These are phyloP conservation scores for Skeletonema potamos DNA, from an alignment of 108 stramenopile genomes.

Conservation along the genomic window DNA sequence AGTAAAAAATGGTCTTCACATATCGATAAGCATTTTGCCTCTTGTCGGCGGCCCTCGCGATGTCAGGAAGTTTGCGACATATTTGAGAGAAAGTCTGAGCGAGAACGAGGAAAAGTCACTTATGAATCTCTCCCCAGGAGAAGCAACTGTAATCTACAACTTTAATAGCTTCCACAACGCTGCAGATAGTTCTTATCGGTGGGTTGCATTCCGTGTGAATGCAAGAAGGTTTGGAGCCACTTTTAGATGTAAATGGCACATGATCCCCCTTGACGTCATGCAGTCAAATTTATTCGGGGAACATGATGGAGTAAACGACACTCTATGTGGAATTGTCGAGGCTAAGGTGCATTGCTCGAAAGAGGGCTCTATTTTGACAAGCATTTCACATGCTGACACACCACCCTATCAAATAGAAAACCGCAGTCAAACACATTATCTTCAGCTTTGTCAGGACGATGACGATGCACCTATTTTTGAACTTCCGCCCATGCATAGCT, in stretches of 20 bases:
- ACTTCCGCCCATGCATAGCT: constrained; percentile 26
- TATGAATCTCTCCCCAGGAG: constrained; percentile 11
- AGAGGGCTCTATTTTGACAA: constrained; percentile 16
- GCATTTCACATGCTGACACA: constrained; percentile 10
- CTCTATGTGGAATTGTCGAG: constrained; percentile 15
- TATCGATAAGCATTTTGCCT: constrained; percentile 26
- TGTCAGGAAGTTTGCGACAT: constrained; percentile 10
- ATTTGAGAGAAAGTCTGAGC: constrained; percentile 2
- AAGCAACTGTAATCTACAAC: constrained; percentile 32
- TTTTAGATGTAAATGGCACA: constrained; percentile 24
- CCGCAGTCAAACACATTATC: constrained; percentile 11
- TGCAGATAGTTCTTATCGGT: constrained; percentile 1
- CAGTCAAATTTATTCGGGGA: constrained; percentile 6
- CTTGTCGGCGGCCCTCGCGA: constrained; percentile 15
- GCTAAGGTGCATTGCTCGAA: constrained; percentile 12
- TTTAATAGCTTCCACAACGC: constrained; percentile 1
- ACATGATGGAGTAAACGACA: constrained; percentile 16
- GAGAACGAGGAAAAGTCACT: constrained; percentile 4
- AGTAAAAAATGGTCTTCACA: constrained; percentile 38
- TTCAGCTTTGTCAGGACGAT: constrained; percentile 32
- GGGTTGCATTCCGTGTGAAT: constrained; percentile 32
- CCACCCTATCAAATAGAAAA: constrained; percentile 32
- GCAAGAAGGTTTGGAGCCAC: neutral
- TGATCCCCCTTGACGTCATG: constrained; percentile 11
- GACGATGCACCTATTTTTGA: constrained; percentile 13